Evolutionary conservation across 768 basidiomycete genomes (phyloP).

Genomic region (Rickenella mellea): DNA sequence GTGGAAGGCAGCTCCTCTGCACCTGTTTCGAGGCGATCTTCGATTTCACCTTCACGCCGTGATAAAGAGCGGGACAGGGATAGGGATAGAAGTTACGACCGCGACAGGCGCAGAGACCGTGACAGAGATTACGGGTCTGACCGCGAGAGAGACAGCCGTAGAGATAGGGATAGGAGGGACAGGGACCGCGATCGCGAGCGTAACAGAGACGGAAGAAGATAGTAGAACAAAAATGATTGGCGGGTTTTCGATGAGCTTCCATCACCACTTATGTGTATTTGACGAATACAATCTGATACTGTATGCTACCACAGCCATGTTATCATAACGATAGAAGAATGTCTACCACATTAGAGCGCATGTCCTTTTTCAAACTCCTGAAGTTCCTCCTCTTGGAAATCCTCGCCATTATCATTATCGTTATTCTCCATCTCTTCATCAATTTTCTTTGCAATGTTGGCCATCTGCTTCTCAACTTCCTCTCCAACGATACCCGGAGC

Average conservation of each 20-base stretch:
- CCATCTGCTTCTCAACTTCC: conserved; percentile 27
- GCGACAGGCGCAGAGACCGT: conserved; percentile 18
- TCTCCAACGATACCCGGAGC: conserved; percentile 28
- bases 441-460: conserved; percentile 16
- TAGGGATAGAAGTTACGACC: conserved; percentile 13
- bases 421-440: conserved; percentile 1
- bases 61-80: conserved; percentile 10
- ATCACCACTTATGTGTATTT: too few species aligned
- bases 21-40: conserved; percentile 36
- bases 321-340: too few species aligned
- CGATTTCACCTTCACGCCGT: conserved; percentile 34
- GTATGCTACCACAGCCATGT: too few species aligned
- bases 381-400: too few species aligned
- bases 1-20: conserved; percentile 31
- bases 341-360: too few species aligned
- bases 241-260: too few species aligned
- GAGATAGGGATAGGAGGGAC: conserved; percentile 12
- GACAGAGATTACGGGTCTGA: conserved; percentile 22
- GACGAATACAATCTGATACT: too few species aligned
- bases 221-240: too few species aligned
- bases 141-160: conserved; percentile 15
- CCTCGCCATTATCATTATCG: too few species aligned
- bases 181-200: conserved; percentile 1
- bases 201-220: conserved; percentile 9
- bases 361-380: too few species aligned